Percentiles rank a stretch among this genome's conserved stretches.
These are phyloP conservation scores for Aspergillus nidulans DNA, from an alignment of 495 filamentous ascomycete species.

Conservation along the genomic window DNA sequence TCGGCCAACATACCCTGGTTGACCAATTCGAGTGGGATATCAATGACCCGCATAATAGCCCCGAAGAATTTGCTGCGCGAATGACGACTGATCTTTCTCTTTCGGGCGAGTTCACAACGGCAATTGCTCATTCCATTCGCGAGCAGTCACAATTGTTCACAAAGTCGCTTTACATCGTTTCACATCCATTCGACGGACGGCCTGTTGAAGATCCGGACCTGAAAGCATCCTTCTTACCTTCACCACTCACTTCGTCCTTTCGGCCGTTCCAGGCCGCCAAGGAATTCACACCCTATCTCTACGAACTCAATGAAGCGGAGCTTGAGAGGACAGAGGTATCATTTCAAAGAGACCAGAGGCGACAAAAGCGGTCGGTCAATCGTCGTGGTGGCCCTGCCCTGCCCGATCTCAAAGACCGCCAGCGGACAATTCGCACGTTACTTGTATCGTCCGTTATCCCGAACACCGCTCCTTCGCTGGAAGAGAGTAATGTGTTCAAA, in stretches of 20 bases:
- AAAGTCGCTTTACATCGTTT: slow-evolving; percentile 84
- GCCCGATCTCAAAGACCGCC: slow-evolving; percentile 92
- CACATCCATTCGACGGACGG: slow-evolving; percentile 91
- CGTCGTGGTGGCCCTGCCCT: slow-evolving; percentile 89
- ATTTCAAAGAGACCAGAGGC: slow-evolving; percentile 84
- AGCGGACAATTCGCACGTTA: slow-evolving; percentile 83
- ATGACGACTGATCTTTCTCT: slow-evolving; percentile 91
- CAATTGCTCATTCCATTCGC: slow-evolving; percentile 94
- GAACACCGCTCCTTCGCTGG: slow-evolving; percentile 72
- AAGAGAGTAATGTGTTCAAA: slow-evolving; percentile 85
- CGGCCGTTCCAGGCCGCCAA: slow-evolving; percentile 85
- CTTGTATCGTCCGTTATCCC: slow-evolving; percentile 89
- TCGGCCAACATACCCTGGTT: slow-evolving; percentile 87
- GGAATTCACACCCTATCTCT: slow-evolving; percentile 88
- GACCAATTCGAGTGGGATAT: slow-evolving; percentile 99
- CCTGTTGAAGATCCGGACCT: slow-evolving; percentile 90
- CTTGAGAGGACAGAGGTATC: slow-evolving; percentile 88
- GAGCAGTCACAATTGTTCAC: slow-evolving; percentile 94
- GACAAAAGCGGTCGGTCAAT: slow-evolving; percentile 93
- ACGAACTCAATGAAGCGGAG: slow-evolving; percentile 87
- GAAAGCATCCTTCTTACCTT: slow-evolving; percentile 75
- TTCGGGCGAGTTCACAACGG: slow-evolving; percentile 93
- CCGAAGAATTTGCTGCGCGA: slow-evolving; percentile 85
- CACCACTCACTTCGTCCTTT: slow-evolving; percentile 77
- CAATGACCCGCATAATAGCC: slow-evolving; percentile 87